Evolutionary conservation across 2,329 filamentous ascomycete genomes (phyloP).

Genomic region (Fusarium sp.): DNA sequence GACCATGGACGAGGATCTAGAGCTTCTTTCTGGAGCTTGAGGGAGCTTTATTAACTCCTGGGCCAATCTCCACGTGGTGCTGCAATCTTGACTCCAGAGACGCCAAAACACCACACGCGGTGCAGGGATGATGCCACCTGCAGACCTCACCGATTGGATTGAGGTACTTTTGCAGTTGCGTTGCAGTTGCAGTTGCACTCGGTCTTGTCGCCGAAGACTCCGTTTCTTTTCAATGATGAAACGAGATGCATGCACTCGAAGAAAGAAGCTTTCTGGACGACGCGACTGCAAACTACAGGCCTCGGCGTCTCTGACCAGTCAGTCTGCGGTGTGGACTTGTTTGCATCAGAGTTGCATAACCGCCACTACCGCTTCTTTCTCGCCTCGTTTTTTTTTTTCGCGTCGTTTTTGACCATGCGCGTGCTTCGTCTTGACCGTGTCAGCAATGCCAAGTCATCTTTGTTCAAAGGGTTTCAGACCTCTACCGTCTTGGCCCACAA

Average conservation of each 20-base stretch:
- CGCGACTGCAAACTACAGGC: background rate
- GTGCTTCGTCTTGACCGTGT: background rate
- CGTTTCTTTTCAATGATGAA: background rate
- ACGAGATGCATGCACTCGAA: background rate
- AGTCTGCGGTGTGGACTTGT: background rate
- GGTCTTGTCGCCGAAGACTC: background rate
- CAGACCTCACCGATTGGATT: background rate
- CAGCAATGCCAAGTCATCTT: background rate
- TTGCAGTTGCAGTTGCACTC: background rate
- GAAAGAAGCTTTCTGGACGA: background rate
- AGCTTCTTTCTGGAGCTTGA: background rate
- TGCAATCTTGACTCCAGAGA: background rate
- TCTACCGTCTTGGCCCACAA: background rate
- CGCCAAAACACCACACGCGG: background rate
- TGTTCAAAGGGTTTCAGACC: background rate
- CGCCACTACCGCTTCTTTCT: background rate
- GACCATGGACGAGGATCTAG: background rate
- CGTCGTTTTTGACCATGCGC: background rate
- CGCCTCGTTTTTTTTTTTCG: background rate
- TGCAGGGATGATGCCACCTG: constrained; percentile 2
- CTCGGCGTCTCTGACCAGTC: background rate
- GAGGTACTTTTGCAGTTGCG: background rate
- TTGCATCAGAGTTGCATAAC: background rate
- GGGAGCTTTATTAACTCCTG: background rate
- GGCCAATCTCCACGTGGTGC: background rate